Conservation (phyloP, 345 rosid species). For the Lepidium sativum region DNA sequence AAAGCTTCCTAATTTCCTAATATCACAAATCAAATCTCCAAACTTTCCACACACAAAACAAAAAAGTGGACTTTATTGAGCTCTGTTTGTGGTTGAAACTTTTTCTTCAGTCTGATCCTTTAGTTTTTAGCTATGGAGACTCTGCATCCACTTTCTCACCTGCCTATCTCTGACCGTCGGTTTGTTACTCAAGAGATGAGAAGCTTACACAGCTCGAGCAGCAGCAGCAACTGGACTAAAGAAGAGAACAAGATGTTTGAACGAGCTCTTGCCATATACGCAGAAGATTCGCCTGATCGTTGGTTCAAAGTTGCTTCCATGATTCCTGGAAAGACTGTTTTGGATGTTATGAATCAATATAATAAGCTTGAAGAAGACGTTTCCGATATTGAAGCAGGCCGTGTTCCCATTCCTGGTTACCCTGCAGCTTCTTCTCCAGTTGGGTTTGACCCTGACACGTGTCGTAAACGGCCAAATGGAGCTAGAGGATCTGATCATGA, state of each 20-base stretch:
- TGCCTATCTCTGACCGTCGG: constrained; percentile 26
- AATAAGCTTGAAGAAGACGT: constrained; percentile 63
- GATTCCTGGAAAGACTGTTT: constrained; percentile 64
- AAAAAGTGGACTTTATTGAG: constrained; percentile 3
- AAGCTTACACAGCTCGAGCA: constrained; percentile 19
- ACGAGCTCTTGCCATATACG: constrained; percentile 61
- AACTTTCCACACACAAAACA: not conserved
- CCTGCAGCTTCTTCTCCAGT: constrained; percentile 35
- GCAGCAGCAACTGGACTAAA: constrained; percentile 39
- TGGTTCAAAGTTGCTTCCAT: constrained; percentile 61
- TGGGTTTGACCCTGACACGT: constrained; percentile 30
- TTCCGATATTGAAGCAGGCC: constrained; percentile 65
- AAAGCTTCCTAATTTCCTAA: constrained; percentile 5
- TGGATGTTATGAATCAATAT: constrained; percentile 67
- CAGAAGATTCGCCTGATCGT: constrained; percentile 59
- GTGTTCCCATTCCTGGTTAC: constrained; percentile 66
- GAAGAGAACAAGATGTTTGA: constrained; percentile 82
- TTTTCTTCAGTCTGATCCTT: not conserved
- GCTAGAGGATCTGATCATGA: constrained; percentile 53
- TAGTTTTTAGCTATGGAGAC: constrained; percentile 41
- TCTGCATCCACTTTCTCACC: constrained; percentile 35
- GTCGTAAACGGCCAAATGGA: constrained; percentile 44
- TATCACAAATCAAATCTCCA: constrained; percentile 11
- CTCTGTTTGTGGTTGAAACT: not conserved
- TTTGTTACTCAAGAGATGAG: constrained; percentile 18